phyloP scores from a whole-genome alignment of 768 basidiomycete genomes.

The Hypholoma sublateritium region DNA sequence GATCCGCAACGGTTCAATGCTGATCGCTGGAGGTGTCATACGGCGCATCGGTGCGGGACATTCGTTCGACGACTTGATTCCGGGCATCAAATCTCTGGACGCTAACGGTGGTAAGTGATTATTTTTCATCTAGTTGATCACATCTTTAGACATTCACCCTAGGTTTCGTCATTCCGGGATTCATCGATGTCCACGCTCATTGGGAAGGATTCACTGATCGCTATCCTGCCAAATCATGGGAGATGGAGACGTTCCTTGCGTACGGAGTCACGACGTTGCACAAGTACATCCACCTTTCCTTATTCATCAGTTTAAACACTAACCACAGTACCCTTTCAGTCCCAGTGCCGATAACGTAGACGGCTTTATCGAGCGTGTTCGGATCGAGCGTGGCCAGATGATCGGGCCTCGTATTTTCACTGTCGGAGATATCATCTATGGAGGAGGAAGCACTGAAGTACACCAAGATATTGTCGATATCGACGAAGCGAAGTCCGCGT shows the following conservation, averaged over 20 bases:
- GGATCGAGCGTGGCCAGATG: constrained; percentile 67
- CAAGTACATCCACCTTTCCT: constrained; percentile 47
- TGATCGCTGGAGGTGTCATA: constrained; percentile 59
- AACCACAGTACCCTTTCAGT: constrained; percentile 28
- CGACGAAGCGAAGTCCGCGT: constrained; percentile 63
- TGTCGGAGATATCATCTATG: constrained; percentile 65
- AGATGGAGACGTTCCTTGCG: constrained; percentile 71
- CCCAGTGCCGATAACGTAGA: constrained; percentile 64
- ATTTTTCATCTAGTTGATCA: not conserved
- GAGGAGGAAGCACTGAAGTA: constrained; percentile 39
- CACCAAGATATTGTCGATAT: constrained; percentile 67
- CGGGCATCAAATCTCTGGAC: constrained; percentile 50
- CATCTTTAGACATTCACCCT: not conserved
- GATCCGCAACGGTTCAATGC: constrained; percentile 49
- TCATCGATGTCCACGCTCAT: constrained; percentile 77
- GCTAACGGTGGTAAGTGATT: constrained; percentile 55
- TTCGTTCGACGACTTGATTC: constrained; percentile 29
- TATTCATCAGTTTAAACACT: not conserved
- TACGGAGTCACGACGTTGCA: constrained; percentile 78
- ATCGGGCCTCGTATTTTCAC: constrained; percentile 75
- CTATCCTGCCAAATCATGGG: constrained; percentile 70
- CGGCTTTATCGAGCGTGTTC: constrained; percentile 64
- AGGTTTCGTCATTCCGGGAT: constrained; percentile 72
- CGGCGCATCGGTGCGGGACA: constrained; percentile 38
- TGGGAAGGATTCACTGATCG: constrained; percentile 56